Conservation (phyloP, 2,329 filamentous ascomycete species). For the Colletotrichum magnum region DNA sequence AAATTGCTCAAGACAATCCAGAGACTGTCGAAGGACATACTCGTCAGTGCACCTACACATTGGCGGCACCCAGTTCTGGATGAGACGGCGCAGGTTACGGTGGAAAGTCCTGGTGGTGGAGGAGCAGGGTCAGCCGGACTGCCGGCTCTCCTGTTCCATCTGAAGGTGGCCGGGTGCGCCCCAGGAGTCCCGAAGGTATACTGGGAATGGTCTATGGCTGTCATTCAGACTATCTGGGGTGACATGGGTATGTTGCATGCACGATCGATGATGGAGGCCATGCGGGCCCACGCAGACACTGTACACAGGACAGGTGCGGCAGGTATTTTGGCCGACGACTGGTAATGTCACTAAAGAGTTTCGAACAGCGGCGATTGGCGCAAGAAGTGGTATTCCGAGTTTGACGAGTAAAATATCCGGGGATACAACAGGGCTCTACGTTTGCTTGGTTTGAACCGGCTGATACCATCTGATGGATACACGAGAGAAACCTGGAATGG, state of each 20-base stretch:
- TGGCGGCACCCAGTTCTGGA: conserved; percentile 65
- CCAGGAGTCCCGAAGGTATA: conserved; percentile 58
- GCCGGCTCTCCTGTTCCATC: conserved; percentile 63
- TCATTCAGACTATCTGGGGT: conserved; percentile 64
- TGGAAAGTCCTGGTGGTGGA: conserved; percentile 54
- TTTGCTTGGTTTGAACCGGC: not conserved
- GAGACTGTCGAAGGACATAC: conserved; percentile 58
- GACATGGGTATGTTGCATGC: conserved; percentile 68
- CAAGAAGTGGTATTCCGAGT: not conserved
- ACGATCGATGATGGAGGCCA: conserved; percentile 58
- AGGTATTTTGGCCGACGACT: conserved; percentile 39
- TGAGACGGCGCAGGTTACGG: conserved; percentile 51
- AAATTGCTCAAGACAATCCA: conserved; percentile 52
- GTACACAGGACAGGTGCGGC: conserved; percentile 35
- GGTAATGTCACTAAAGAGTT: conserved; percentile 17
- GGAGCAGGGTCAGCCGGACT: conserved; percentile 64
- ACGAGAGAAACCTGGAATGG: conserved; percentile 6
- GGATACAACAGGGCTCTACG: conserved; percentile 4
- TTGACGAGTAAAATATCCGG: not conserved
- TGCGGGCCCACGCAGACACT: conserved; percentile 48
- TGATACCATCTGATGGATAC: conserved; percentile 27
- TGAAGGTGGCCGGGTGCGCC: conserved; percentile 62
- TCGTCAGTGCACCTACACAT: conserved; percentile 63
- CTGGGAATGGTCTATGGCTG: conserved; percentile 60
- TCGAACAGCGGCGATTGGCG: conserved; percentile 9